Base-by-base conservation (phyloP, 202 grass and related monocot genomes). In the Cymbopogon flexuosus region DNA sequence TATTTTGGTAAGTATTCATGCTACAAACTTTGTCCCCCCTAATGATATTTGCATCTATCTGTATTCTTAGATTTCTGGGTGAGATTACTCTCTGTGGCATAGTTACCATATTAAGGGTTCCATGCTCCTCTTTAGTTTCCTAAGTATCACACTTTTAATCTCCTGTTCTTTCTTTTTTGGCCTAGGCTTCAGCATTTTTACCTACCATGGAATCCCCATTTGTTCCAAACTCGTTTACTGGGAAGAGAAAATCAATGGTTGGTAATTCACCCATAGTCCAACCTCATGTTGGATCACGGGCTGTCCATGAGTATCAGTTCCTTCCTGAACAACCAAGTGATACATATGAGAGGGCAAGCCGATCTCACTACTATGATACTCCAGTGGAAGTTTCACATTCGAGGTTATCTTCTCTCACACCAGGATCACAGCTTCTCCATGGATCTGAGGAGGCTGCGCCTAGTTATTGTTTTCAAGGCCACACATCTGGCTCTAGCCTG, bases 301-400 rank as follows among this genome's bases (percentile, higher is more conserved):
- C 90, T 42, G 84, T 92, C 64, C 90, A 93, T 74, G 96, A 95
- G 70, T 99, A 99, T 65, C 96, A 99, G 54, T 99, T 99, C 88
- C 84, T 99, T 79, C 96, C 92, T 47, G 88, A 95, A 77, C 92
- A 91, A 81, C 90, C 95, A 67, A 88, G 79, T 84, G 91, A 90
- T 73, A 37, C 83, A 24, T 87, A 93, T 84, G 90, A 98, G 52
- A 88, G 86, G 83, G 79, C 73, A 89, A 74, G 74, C 69, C 70
- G 51, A 63, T 79, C 87, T 68, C 83, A 79, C 69, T 89, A 88
- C 71, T 90, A 93, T 83, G 88, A 99, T 51, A 88, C 92, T 88
- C 82, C 90, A 62, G 75, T 92, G 69, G 89, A 94, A 84, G 71
- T 72, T 65, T 71, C 76, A 61, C 85, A 73, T 81, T 69, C 61